These are phyloP conservation scores for Xylariomycetidae sp. DNA, from an alignment of 2,329 filamentous ascomycete genomes.

Conservation along the genomic window DNA sequence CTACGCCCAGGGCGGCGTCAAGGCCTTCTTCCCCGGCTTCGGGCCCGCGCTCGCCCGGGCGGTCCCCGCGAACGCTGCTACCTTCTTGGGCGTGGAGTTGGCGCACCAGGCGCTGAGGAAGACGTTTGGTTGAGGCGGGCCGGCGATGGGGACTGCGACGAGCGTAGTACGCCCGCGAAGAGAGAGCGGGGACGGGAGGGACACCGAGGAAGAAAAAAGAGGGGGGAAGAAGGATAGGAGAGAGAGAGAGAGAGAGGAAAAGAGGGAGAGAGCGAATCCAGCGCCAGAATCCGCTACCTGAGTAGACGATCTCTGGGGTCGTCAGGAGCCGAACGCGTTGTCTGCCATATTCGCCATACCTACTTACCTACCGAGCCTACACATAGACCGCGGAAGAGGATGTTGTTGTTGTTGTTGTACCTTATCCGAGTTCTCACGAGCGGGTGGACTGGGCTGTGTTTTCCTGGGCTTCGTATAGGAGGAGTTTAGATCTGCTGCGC, in stretches of 20 bases:
- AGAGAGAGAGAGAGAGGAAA: background rate
- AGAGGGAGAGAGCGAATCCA: background rate
- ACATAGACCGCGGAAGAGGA: too few species aligned
- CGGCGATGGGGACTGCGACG: too few species aligned
- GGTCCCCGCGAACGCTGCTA: conserved; percentile 93
- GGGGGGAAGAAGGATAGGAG: background rate
- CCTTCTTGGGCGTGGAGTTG: conserved; percentile 81
- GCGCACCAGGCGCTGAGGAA: conserved; percentile 79
- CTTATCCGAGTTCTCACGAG: too few species aligned
- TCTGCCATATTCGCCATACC: too few species aligned
- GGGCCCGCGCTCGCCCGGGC: conserved; percentile 88
- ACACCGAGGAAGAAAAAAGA: background rate
- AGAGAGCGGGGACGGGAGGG: background rate
- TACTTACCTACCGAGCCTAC: too few species aligned
- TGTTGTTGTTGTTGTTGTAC: too few species aligned
- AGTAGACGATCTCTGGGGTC: background rate
- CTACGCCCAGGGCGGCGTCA: conserved; percentile 76
- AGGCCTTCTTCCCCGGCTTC: conserved; percentile 96
- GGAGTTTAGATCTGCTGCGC: too few species aligned
- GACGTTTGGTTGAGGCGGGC: conserved; percentile 53
- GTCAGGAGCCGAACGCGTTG: too few species aligned
- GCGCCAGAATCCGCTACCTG: background rate
- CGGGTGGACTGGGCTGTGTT: too few species aligned
- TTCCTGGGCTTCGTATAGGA: too few species aligned
- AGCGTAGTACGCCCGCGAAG: background rate